Percentiles rank a stretch among this genome's conserved stretches.
Evolutionary conservation across 1,139 yeast genomes (phyloP).

Genomic region (Suhomyces terraborum): DNA sequence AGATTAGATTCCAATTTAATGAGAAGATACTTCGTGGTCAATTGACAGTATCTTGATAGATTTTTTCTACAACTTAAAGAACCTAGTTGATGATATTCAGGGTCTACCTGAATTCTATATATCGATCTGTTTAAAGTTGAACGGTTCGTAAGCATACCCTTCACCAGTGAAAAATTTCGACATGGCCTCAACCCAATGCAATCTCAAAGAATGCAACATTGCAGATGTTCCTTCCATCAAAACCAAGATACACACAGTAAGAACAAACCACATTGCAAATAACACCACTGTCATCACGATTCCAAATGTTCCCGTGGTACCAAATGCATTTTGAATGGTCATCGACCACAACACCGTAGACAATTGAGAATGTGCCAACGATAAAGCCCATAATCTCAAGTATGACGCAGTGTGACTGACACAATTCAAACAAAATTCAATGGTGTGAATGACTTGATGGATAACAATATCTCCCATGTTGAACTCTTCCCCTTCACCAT

Average conservation of each 20-base stretch:
- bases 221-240: conserved; percentile 99
- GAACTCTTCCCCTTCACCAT: conserved; percentile 49
- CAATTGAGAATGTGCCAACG: conserved; percentile 95
- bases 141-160: conserved; percentile 87
- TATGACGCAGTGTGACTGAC: conserved; percentile 98
- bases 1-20: too few species aligned
- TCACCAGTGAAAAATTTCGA: conserved; percentile 97
- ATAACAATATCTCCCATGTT: conserved; percentile 92
- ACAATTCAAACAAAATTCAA: conserved; percentile 96
- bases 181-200: conserved; percentile 99
- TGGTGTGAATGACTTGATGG: conserved; percentile 97
- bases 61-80: too few species aligned
- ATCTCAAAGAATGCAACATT: conserved; percentile 93
- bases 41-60: too few species aligned
- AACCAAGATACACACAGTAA: conserved; percentile 88
- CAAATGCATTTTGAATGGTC: conserved; percentile 88
- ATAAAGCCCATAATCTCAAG: conserved; percentile 93
- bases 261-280: conserved; percentile 92
- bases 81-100: background rate
- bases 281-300: conserved; percentile 70
- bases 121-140: conserved; percentile 26
- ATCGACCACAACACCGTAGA: conserved; percentile 94
- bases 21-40: too few species aligned
- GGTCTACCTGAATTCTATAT: conserved; percentile 6
- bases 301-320: conserved; percentile 66